phyloP scores from a whole-genome alignment of 495 filamentous ascomycete species.

The Pyrenula aspistea region DNA sequence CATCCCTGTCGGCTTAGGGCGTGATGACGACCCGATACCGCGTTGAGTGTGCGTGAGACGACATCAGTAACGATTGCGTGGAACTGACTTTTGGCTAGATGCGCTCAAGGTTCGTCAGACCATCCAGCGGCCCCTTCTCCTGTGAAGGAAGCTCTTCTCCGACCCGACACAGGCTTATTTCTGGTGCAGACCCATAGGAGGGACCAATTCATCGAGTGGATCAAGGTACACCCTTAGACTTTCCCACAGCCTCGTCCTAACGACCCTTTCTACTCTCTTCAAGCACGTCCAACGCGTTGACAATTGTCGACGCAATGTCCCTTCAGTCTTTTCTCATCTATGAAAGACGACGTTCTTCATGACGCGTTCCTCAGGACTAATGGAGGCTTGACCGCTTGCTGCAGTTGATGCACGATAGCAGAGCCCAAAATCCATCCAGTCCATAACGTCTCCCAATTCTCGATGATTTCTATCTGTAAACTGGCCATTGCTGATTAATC shows the following conservation, averaged over 20 bases:
- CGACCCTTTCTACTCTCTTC: not conserved
- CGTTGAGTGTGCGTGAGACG: slow-evolving; percentile 69
- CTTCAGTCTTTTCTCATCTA: slow-evolving; percentile 1
- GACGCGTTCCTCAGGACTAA: too few relatives aligned
- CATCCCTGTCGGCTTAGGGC: too few relatives aligned
- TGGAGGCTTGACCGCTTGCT: too few relatives aligned
- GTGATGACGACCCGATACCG: slow-evolving; percentile 82
- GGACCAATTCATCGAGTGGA: slow-evolving; percentile 75
- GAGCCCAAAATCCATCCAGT: too few relatives aligned
- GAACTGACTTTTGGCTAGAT: slow-evolving; percentile 36
- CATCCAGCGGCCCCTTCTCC: not conserved
- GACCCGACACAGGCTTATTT: too few relatives aligned
- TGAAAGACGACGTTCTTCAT: too few relatives aligned
- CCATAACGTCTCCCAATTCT: too few relatives aligned
- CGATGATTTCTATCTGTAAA: too few relatives aligned
- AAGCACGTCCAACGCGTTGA: too few relatives aligned
- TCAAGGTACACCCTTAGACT: slow-evolving; percentile 36
- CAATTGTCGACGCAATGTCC: not conserved
- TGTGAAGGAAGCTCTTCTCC: slow-evolving; percentile 6
- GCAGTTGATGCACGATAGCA: too few relatives aligned
- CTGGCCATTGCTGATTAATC: too few relatives aligned
- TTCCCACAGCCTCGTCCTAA: not conserved
- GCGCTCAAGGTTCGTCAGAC: slow-evolving; percentile 54
- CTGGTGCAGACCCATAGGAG: slow-evolving; percentile 68
- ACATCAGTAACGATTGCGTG: too few relatives aligned